Percentiles rank a stretch among this genome's conserved stretches.
These are phyloP conservation scores for Fraxinus sp. DNA, from an alignment of 305 asterid species.

Conservation along the genomic window DNA sequence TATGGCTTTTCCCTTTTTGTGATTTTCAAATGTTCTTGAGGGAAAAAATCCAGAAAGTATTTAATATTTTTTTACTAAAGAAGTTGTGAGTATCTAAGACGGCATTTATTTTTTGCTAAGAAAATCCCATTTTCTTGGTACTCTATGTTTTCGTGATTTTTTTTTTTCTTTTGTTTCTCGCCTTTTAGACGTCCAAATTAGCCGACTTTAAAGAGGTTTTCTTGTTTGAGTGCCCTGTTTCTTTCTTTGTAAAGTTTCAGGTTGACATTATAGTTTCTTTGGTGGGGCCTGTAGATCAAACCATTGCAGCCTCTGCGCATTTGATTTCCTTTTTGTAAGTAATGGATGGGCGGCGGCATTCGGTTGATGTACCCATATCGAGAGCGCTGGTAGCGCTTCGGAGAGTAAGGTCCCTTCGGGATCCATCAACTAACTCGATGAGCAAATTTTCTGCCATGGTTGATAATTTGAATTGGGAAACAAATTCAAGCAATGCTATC, in stretches of 20 bases:
- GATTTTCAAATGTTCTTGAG: slow-evolving; percentile 18
- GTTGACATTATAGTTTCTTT: slow-evolving; percentile 28
- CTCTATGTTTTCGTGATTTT: background rate
- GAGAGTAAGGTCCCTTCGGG: slow-evolving; percentile 88
- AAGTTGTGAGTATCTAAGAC: no score
- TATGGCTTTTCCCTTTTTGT: slow-evolving; percentile 14
- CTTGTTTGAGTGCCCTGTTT: slow-evolving; percentile 25
- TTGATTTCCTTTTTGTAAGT: slow-evolving; percentile 16
- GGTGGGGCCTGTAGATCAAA: slow-evolving; percentile 22
- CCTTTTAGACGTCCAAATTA: background rate
- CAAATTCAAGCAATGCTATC: slow-evolving; percentile 48
- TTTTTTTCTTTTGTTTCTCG: no score
- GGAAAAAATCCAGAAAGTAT: slow-evolving; percentile 1
- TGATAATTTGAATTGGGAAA: slow-evolving; percentile 71
- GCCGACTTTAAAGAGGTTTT: background rate
- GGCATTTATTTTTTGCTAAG: background rate
- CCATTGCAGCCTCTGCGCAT: slow-evolving; percentile 2
- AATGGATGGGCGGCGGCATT: slow-evolving; percentile 86
- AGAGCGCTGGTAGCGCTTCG: slow-evolving; percentile 68
- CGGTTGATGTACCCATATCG: slow-evolving; percentile 75
- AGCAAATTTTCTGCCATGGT: slow-evolving; percentile 57
- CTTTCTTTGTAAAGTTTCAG: slow-evolving; percentile 45
- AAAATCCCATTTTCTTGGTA: background rate
- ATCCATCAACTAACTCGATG: slow-evolving; percentile 73
- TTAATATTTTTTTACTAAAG: background rate